Evolutionary conservation across 2,329 filamentous ascomycete species (phyloP), one percentile per base, ranked within the genome.

Genomic region (Talaromyces sp.): DNA sequence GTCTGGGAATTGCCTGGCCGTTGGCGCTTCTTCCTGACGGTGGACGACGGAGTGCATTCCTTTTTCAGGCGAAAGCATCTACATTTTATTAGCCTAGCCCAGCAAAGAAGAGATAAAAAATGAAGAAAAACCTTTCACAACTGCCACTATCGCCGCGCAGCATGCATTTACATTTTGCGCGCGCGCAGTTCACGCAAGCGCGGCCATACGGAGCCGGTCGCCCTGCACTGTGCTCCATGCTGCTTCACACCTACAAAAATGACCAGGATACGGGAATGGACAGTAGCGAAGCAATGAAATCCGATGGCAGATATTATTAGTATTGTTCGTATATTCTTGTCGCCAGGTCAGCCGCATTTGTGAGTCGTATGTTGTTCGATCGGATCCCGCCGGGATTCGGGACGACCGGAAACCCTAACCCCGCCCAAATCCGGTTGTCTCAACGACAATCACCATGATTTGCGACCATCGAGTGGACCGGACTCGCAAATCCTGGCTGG

Each of bases 21-120:
- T 4, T 58, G 51, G 1, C 58, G 63, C 15, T 68, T 72, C 51
- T 70, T 73, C 39, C 77, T 71, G 9, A 73, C 65, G 28, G 74
- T 67, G 25, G 67, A 62, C 11, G 75, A 71, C 6, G 77, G 76
- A 4, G 70, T 68, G 63, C 79, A 81, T 33, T 74, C 66, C 63
- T 76, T 78, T n/a, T 74, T 72, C 1, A 81, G 65, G 4, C 78
- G 78, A 57, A 73, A 68, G 55, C 79, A 81, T 59, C 79, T 75
- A 39, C 17, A n/a, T 39, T 17, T 4, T 3, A 9, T 49, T 19
- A 30, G 27, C 9, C 6, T 54, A 25, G 10, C 1, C n/a, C 22
- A 3, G 11, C 17, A 33, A 22, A 11, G 22, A 19, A 55, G 52
- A 49, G 19, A 42, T 17, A 22, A 1, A 32, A 5, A 25, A 9